These are phyloP conservation scores for Oryza rufipogon DNA, from an alignment of 176 grass and related monocot genomes.

Conservation along the genomic window DNA sequence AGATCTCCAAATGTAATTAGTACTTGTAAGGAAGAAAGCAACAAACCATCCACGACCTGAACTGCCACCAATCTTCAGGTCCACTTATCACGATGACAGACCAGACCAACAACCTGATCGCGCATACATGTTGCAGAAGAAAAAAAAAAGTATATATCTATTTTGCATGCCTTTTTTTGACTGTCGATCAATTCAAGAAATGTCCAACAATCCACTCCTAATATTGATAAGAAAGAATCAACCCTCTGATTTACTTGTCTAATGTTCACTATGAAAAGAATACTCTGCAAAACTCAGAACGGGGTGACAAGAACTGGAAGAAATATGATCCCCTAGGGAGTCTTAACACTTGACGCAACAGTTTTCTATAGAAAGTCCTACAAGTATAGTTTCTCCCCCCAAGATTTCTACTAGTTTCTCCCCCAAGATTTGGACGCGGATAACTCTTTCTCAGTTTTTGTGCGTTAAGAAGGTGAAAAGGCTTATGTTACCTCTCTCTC, in stretches of 20 bases:
- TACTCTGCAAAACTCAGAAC: neutral
- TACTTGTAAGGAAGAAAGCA: constrained; percentile 12
- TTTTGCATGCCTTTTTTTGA: neutral
- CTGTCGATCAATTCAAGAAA: neutral
- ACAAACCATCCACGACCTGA: neutral
- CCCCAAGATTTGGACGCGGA: neutral
- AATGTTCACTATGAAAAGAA: neutral
- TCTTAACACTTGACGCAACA: neutral
- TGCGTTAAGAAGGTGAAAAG: constrained; percentile 8
- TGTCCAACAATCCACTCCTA: neutral
- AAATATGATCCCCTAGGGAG: neutral
- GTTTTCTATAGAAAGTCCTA: constrained; percentile 11
- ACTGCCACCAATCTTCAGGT: neutral
- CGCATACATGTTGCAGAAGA: neutral
- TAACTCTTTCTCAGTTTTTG: constrained; percentile 24
- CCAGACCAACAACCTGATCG: neutral
- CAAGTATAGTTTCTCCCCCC: neutral
- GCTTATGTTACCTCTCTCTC: constrained; percentile 18
- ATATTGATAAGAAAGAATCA: neutral
- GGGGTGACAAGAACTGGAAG: neutral
- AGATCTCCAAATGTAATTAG: constrained; percentile 36
- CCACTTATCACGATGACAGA: constrained; percentile 5
- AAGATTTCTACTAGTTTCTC: neutral
- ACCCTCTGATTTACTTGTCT: neutral
- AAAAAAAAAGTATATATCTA: neutral